Evolutionary conservation across 495 filamentous ascomycete species (phyloP).

Genomic region (Xylaria cubensis): DNA sequence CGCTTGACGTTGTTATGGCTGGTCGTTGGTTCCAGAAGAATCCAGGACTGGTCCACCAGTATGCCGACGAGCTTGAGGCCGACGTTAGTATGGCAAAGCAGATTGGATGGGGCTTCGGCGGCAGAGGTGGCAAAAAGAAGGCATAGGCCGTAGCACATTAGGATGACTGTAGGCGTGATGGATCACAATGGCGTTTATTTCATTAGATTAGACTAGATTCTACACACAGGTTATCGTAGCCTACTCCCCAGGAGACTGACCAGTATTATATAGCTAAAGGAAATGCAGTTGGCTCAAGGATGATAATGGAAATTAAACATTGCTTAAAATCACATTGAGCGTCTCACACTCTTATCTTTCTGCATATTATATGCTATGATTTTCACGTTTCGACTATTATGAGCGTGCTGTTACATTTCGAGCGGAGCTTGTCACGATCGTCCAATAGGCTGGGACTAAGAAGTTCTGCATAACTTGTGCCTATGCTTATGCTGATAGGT

Average conservation of each 20-base stretch:
- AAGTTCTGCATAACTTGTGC: not conserved
- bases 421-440: not conserved
- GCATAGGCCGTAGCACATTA: not conserved
- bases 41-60: constrained; percentile 64
- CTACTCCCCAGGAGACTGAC: too few species aligned
- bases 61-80: constrained; percentile 66
- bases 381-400: not conserved
- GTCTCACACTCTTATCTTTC: not conserved
- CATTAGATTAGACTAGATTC: constrained; percentile 1
- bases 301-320: not conserved
- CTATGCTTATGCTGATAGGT: not conserved
- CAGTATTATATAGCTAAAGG: not conserved
- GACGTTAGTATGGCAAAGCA: constrained; percentile 67
- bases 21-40: constrained; percentile 74
- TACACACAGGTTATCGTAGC: not conserved
- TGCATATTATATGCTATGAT: not conserved
- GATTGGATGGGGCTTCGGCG: constrained; percentile 62
- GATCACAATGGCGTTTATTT: not conserved
- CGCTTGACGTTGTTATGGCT: constrained; percentile 64
- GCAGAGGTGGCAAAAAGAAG: constrained; percentile 2
- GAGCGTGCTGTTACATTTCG: not conserved
- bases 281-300: not conserved
- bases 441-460: not conserved
- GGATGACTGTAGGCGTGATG: not conserved
- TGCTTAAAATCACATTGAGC: not conserved